A percentile compares a stretch with the other conserved stretches of the same genome.
Conservation (phyloP, 2,329 filamentous ascomycete genomes). For the Cladosporium sphaerospermum region DNA sequence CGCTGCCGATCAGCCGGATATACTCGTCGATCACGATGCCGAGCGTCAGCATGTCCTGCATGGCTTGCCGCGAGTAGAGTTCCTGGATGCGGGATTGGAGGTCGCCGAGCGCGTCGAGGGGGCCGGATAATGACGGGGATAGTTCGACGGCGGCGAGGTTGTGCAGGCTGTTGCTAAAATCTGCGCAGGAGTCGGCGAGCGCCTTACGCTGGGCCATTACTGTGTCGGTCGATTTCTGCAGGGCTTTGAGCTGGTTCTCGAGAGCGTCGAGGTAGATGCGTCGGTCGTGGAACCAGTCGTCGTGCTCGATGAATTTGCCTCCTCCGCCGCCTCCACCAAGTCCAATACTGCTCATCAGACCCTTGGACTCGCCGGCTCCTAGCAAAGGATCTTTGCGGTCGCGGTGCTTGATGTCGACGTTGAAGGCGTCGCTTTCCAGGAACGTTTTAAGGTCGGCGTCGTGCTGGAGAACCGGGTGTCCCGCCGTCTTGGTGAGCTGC, state of each 20-base stretch:
- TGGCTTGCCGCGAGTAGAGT: constrained; percentile 91
- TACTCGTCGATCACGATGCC: constrained; percentile 98
- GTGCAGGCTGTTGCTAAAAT: constrained; percentile 90
- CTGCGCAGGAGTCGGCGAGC: constrained; percentile 84
- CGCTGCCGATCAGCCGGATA: constrained; percentile 87
- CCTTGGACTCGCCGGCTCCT: constrained; percentile 71
- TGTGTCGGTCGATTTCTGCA: constrained; percentile 88
- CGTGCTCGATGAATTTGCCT: constrained; percentile 92
- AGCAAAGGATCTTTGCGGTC: constrained; percentile 82
- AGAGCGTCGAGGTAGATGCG: constrained; percentile 90
- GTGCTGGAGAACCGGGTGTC: constrained; percentile 83
- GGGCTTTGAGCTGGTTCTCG: constrained; percentile 80
- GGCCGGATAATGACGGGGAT: constrained; percentile 78
- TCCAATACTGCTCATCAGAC: constrained; percentile 80
- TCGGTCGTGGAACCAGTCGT: constrained; percentile 99
- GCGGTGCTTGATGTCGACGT: constrained; percentile 95
- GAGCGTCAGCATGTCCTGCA: constrained; percentile 92
- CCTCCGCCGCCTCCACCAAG: constrained; percentile 62
- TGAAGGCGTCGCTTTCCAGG: constrained; percentile 92
- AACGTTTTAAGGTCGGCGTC: constrained; percentile 94
- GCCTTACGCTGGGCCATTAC: constrained; percentile 90
- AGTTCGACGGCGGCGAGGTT: constrained; percentile 88
- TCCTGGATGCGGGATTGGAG: constrained; percentile 90
- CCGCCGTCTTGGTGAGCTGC: constrained; percentile 94
- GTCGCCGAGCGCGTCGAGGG: constrained; percentile 85